Evolutionary conservation across 108 stramenopile species (phyloP).

Genomic region (Skeletonema menzelii): DNA sequence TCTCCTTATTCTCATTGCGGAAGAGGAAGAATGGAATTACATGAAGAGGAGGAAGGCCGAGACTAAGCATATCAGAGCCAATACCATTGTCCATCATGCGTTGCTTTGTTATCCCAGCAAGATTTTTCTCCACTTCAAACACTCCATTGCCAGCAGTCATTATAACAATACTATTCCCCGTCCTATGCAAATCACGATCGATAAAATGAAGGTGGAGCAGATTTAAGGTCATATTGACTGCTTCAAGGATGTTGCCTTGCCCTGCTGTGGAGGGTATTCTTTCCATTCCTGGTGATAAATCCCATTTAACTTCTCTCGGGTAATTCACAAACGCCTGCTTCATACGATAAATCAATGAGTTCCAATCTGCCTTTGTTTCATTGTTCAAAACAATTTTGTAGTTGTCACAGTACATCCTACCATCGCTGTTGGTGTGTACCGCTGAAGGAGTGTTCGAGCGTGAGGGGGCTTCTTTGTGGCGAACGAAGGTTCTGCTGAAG

Average conservation of each 20-base stretch:
- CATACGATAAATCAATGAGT: constrained; percentile 71
- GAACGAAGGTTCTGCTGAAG: constrained; percentile 87
- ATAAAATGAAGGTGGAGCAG: constrained; percentile 95
- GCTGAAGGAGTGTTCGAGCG: constrained; percentile 6
- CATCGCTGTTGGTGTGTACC: constrained; percentile 67
- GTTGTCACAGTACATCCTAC: constrained; percentile 81
- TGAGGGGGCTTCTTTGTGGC: constrained; percentile 11
- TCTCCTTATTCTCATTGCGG: constrained; percentile 39
- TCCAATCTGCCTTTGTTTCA: constrained; percentile 80
- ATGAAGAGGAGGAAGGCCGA: constrained; percentile 95
- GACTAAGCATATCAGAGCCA: constrained; percentile 96
- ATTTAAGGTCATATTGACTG: constrained; percentile 97
- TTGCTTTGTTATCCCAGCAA: constrained; percentile 96
- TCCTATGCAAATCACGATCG: constrained; percentile 91
- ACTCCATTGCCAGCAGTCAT: constrained; percentile 96
- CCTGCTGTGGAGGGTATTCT: constrained; percentile 79
- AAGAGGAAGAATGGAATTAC: constrained; percentile 96
- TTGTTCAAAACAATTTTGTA: constrained; percentile 95
- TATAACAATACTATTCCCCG: constrained; percentile 95
- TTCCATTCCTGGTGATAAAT: constrained; percentile 48
- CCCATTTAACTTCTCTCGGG: constrained; percentile 85
- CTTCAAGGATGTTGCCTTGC: constrained; percentile 96
- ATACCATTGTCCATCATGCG: constrained; percentile 99
- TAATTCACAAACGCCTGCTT: constrained; percentile 90
- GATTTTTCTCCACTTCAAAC: constrained; percentile 87